A percentile compares a stretch with the other conserved stretches of the same genome.
phyloP scores from a whole-genome alignment of 768 basidiomycete species.

The Grammothele lineata region DNA sequence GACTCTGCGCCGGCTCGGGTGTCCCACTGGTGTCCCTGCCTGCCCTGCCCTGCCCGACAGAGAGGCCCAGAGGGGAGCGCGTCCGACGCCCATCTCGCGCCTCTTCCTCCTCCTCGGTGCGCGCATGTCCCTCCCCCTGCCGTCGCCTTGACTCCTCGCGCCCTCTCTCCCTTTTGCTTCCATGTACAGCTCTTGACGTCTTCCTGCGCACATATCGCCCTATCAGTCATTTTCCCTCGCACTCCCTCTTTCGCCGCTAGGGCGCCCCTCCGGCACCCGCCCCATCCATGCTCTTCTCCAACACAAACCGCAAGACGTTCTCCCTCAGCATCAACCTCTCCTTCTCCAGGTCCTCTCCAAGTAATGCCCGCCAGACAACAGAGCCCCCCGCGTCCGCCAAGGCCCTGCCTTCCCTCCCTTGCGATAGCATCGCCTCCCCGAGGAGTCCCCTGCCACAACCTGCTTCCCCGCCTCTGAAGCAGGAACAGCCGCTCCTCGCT shows the following conservation, averaged over 20 bases:
- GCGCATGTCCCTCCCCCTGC: too few relatives aligned
- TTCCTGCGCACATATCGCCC: conserved; percentile 2
- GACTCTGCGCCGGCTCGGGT: too few relatives aligned
- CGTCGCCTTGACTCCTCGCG: too few relatives aligned
- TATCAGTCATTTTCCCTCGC: conserved; percentile 8
- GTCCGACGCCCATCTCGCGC: too few relatives aligned
- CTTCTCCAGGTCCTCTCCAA: conserved; percentile 1
- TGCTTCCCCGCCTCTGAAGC: conserved; percentile 19
- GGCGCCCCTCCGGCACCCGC: conserved; percentile 4
- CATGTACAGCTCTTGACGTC: neutral
- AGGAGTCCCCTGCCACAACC: conserved; percentile 4
- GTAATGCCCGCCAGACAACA: neutral
- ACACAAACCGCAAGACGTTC: conserved; percentile 12
- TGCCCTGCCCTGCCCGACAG: too few relatives aligned
- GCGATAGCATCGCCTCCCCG: conserved; percentile 14
- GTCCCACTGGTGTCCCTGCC: too few relatives aligned
- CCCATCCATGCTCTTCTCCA: conserved; percentile 6
- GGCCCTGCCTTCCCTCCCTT: conserved; percentile 2
- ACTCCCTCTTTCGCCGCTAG: neutral
- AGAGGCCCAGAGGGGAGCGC: too few relatives aligned
- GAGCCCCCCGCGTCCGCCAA: neutral
- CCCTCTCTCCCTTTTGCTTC: neutral
- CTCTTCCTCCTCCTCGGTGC: too few relatives aligned
- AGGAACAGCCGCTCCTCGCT: conserved; percentile 15
- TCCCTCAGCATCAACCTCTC: conserved; percentile 8